Percentiles rank a stretch among this genome's conserved stretches.
Conservation (phyloP, 2,329 filamentous ascomycete genomes). For the Phaeosphaeria sp. region DNA sequence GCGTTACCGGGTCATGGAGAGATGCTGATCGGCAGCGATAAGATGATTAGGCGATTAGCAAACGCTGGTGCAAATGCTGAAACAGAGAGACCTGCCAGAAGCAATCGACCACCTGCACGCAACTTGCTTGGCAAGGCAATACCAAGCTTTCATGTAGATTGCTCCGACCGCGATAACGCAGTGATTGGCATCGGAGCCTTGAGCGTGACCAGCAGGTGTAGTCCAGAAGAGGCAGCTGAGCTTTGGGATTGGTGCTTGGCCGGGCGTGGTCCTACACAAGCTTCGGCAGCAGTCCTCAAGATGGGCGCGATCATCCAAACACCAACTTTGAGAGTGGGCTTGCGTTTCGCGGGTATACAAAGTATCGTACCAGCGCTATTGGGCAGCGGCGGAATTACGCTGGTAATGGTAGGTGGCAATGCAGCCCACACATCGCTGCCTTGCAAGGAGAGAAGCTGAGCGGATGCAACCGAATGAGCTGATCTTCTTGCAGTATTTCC, state of each 20-base stretch:
- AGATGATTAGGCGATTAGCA: slow-evolving; percentile 1
- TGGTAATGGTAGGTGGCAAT: slow-evolving; percentile 9
- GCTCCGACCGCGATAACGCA: not conserved
- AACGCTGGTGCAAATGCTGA: slow-evolving; percentile 1
- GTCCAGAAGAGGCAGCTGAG: slow-evolving; percentile 6
- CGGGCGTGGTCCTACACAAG: not conserved
- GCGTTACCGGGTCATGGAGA: not conserved
- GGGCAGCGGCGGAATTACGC: not conserved
- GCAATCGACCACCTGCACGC: slow-evolving; percentile 2
- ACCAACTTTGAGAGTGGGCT: not conserved
- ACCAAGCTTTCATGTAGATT: slow-evolving; percentile 9
- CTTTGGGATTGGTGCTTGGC: slow-evolving; percentile 8
- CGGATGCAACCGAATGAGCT: not conserved
- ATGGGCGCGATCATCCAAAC: slow-evolving; percentile 6
- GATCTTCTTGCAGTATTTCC: not conserved
- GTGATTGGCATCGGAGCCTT: slow-evolving; percentile 2
- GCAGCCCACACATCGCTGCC: not conserved
- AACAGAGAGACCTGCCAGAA: slow-evolving; percentile 15
- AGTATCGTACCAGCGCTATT: not conserved
- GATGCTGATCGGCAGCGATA: slow-evolving; percentile 4
- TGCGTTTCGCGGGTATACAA: not conserved
- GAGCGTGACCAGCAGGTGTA: slow-evolving; percentile 1
- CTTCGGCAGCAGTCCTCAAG: not conserved
- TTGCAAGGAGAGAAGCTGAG: not conserved
- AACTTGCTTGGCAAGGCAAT: slow-evolving; percentile 6